phyloP scores from a whole-genome alignment of 108 stramenopile species.

The Pseudonitzschia delicatissima region DNA sequence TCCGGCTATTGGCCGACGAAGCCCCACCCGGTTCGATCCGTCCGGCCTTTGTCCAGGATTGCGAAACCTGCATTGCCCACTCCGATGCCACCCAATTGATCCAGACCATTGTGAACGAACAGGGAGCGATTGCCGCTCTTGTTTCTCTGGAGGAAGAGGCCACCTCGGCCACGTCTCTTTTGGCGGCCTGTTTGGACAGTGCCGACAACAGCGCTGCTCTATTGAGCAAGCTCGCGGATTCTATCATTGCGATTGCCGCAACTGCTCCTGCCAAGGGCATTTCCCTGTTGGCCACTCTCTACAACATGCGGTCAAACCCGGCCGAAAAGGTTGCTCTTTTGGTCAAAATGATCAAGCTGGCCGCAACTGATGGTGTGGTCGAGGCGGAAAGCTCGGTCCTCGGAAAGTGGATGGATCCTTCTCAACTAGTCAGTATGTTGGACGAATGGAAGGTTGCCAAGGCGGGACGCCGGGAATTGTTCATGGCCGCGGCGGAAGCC shows the following conservation, averaged over 20 bases:
- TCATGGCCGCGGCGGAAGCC: constrained; percentile 51
- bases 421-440: constrained; percentile 26
- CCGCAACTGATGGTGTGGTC: constrained; percentile 22
- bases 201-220: constrained; percentile 32
- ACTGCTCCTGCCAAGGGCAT: constrained; percentile 18
- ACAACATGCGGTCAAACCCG: constrained; percentile 69
- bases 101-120: constrained; percentile 46
- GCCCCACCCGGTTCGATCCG: constrained; percentile 21
- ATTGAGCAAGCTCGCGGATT: constrained; percentile 40
- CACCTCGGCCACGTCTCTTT: constrained; percentile 56
- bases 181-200: constrained; percentile 68
- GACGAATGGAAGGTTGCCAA: constrained; percentile 45
- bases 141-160: constrained; percentile 53
- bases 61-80: constrained; percentile 46
- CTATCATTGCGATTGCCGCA: constrained; percentile 22
- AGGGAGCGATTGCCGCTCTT: constrained; percentile 48
- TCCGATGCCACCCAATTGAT: constrained; percentile 66
- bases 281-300: constrained; percentile 52
- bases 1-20: constrained; percentile 49
- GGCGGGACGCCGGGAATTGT: constrained; percentile 46
- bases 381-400: constrained; percentile 39
- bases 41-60: constrained; percentile 38
- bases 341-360: constrained; percentile 55
- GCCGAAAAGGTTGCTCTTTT: constrained; percentile 59
- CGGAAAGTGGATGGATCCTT: constrained; percentile 43